These are phyloP conservation scores for Trichosanthes cucumerina DNA, from an alignment of 306 rosid genomes.

Conservation along the genomic window DNA sequence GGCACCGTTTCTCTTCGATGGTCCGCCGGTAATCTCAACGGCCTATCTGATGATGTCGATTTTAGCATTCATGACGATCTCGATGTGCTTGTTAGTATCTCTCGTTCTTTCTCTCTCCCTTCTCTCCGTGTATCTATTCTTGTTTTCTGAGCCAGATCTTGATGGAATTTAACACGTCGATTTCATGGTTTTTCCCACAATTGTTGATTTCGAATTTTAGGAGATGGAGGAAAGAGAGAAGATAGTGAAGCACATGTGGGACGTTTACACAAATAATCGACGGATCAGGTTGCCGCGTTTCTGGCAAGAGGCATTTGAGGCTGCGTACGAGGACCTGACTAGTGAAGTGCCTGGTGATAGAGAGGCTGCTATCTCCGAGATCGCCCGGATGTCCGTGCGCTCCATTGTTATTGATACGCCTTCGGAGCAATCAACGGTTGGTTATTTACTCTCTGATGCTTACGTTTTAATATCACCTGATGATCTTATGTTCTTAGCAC, in stretches of 20 bases:
- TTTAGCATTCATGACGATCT: slow-evolving; percentile 71
- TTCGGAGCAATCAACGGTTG: slow-evolving; percentile 63
- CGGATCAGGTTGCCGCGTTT: slow-evolving; percentile 86
- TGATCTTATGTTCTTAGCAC: not conserved
- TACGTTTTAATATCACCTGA: not conserved
- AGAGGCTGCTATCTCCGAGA: slow-evolving; percentile 72
- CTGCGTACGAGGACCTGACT: slow-evolving; percentile 83
- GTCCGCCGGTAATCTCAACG: slow-evolving; percentile 74
- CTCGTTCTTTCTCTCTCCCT: not conserved
- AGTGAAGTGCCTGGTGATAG: slow-evolving; percentile 71
- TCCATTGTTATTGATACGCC: slow-evolving; percentile 68
- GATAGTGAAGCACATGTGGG: slow-evolving; percentile 98
- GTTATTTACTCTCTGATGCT: slow-evolving; percentile 14
- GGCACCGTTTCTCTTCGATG: slow-evolving; percentile 95
- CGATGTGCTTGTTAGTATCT: slow-evolving; percentile 69
- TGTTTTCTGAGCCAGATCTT: slow-evolving; percentile 19
- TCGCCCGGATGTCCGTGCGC: slow-evolving; percentile 88
- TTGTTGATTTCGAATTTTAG: slow-evolving; percentile 23
- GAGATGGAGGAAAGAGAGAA: slow-evolving; percentile 99
- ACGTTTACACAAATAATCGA: slow-evolving; percentile 78
- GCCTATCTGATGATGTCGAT: slow-evolving; percentile 49
- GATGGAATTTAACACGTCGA: slow-evolving; percentile 1
- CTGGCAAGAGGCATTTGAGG: slow-evolving; percentile 94
- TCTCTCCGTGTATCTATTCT: not conserved
- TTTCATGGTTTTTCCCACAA: not conserved